phyloP scores from a whole-genome alignment of 768 basidiomycete genomes.

The Mycena latifolia region DNA sequence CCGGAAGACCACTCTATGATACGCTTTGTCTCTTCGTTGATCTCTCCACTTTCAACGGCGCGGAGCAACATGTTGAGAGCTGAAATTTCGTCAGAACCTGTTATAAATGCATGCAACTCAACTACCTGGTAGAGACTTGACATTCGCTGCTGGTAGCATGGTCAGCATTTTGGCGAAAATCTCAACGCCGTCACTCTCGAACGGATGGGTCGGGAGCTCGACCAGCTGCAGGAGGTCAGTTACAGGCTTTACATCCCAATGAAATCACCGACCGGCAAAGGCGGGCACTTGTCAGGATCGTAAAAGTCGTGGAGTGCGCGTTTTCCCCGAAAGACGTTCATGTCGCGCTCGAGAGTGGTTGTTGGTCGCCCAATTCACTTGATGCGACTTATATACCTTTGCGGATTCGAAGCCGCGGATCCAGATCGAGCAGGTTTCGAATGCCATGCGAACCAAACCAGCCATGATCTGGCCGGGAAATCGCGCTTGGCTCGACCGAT shows the following conservation, averaged over 20 bases:
- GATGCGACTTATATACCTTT: constrained; percentile 11
- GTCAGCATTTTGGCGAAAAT: constrained; percentile 35
- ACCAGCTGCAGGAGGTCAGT: constrained; percentile 23
- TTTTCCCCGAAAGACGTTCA: constrained; percentile 27
- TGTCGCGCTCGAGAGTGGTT: constrained; percentile 8
- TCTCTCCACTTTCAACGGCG: constrained; percentile 27
- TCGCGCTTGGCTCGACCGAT: neutral
- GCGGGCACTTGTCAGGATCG: constrained; percentile 22
- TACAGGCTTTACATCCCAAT: neutral
- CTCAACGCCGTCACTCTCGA: constrained; percentile 18
- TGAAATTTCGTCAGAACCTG: neutral
- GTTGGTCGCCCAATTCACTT: no score
- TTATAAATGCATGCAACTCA: neutral
- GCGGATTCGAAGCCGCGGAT: no score
- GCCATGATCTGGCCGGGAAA: neutral
- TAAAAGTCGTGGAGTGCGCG: constrained; percentile 29
- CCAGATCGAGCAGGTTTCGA: no score
- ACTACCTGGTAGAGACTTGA: constrained; percentile 28
- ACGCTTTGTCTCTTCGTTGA: constrained; percentile 21
- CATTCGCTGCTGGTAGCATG: constrained; percentile 25
- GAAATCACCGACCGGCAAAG: constrained; percentile 19
- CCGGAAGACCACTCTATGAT: constrained; percentile 34
- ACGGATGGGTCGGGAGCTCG: constrained; percentile 31
- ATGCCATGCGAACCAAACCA: constrained; percentile 16
- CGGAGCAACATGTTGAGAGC: constrained; percentile 33